These are phyloP conservation scores for Medicago arabica DNA, from an alignment of 306 rosid species.

Conservation along the genomic window DNA sequence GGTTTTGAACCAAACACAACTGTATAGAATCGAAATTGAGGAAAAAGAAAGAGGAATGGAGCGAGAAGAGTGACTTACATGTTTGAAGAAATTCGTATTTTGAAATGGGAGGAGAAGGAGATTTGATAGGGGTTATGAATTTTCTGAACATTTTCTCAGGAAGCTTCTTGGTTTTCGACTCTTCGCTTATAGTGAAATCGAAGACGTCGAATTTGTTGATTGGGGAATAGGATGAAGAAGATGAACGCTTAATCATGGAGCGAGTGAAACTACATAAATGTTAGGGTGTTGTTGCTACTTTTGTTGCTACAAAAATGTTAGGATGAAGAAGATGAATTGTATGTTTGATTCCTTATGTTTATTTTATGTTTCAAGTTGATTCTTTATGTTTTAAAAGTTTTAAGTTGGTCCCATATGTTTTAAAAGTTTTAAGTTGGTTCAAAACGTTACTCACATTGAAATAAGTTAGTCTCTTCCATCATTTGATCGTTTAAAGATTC, in stretches of 20 bases:
- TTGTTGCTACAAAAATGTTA: too few species aligned
- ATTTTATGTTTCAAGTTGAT: too few species aligned
- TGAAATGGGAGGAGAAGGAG: conserved; percentile 35
- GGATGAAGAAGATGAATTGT: too few species aligned
- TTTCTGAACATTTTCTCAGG: conserved; percentile 30
- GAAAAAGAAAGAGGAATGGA: not conserved
- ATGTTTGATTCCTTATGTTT: too few species aligned
- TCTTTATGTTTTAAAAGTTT: too few species aligned
- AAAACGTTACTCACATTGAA: too few species aligned
- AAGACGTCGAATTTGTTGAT: conserved; percentile 53
- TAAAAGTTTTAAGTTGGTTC: too few species aligned
- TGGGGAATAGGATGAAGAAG: conserved; percentile 39
- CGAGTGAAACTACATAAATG: conserved; percentile 18
- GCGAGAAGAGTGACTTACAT: conserved; percentile 47
- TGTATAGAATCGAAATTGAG: conserved; percentile 27
- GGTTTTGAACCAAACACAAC: conserved; percentile 40
- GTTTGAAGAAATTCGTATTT: conserved; percentile 56
- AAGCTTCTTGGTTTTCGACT: conserved; percentile 43
- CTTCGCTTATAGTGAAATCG: conserved; percentile 51
- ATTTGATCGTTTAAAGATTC: too few species aligned
- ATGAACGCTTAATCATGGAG: conserved; percentile 54
- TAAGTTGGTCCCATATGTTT: too few species aligned
- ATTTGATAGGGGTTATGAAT: conserved; percentile 48
- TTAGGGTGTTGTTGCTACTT: too few species aligned
- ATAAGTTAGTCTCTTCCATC: too few species aligned